phyloP scores from a whole-genome alignment of 2,329 filamentous ascomycete species.

The Fusarium anthophilum region DNA sequence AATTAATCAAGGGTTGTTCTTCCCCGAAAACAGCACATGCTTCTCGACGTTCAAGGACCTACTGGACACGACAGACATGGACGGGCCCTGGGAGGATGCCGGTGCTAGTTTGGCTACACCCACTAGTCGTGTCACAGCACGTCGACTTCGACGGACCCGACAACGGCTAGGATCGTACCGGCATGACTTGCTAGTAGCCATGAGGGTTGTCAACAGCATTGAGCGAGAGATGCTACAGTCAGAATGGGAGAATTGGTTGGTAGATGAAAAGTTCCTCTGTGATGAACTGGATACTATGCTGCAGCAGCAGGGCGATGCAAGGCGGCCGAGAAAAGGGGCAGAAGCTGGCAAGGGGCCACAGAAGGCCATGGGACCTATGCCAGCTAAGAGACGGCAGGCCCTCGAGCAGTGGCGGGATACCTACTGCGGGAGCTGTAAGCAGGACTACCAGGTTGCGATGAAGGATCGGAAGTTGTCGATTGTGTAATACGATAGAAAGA shows the following conservation, averaged over 20 bases:
- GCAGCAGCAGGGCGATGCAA: slow-evolving; percentile 26
- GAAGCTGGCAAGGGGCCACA: slow-evolving; percentile 40
- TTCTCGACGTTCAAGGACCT: slow-evolving; percentile 71
- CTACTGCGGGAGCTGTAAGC: slow-evolving; percentile 66
- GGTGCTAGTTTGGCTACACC: slow-evolving; percentile 58
- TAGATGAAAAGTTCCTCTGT: slow-evolving; percentile 81
- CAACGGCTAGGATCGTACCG: slow-evolving; percentile 85
- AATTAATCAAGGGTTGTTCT: slow-evolving; percentile 44
- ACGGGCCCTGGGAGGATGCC: slow-evolving; percentile 64
- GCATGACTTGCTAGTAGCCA: slow-evolving; percentile 89
- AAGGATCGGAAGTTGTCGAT: slow-evolving; percentile 43
- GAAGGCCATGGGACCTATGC: slow-evolving; percentile 46
- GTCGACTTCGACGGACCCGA: slow-evolving; percentile 79
- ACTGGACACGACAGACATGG: slow-evolving; percentile 65
- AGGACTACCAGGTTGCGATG: slow-evolving; percentile 52
- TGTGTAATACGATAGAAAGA: slow-evolving; percentile 1
- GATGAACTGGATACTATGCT: slow-evolving; percentile 65
- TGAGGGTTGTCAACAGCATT: slow-evolving; percentile 88
- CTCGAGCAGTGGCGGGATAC: slow-evolving; percentile 61
- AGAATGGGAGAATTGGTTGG: slow-evolving; percentile 94
- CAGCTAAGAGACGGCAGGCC: slow-evolving; percentile 46
- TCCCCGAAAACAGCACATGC: slow-evolving; percentile 63
- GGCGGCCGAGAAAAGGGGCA: slow-evolving; percentile 26
- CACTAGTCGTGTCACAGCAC: slow-evolving; percentile 64
- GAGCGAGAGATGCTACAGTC: slow-evolving; percentile 86